Evolutionary conservation across 2,329 filamentous ascomycete genomes (phyloP).

Genomic region (Alternaria ventricosa): DNA sequence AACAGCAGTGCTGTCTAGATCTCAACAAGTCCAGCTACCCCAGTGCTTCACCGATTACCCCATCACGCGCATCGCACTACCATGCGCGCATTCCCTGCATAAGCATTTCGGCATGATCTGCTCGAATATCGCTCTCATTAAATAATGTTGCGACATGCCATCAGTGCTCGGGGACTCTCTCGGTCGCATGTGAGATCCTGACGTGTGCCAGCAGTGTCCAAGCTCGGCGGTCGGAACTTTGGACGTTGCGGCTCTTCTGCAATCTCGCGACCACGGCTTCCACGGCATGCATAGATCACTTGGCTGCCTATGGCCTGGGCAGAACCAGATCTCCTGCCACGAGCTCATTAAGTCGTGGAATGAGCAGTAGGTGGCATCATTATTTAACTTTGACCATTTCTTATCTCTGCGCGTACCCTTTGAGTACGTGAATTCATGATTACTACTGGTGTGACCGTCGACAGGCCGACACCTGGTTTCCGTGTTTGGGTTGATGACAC

Average conservation of each 20-base stretch:
- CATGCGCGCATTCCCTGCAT: background rate
- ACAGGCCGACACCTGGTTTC: background rate
- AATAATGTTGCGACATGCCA: background rate
- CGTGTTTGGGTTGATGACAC: constrained; percentile 4
- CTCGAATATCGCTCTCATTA: background rate
- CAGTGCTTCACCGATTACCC: background rate
- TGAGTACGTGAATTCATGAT: background rate
- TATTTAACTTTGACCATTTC: background rate
- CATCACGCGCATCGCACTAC: background rate
- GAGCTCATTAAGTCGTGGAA: background rate
- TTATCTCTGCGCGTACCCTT: background rate
- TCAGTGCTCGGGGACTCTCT: background rate
- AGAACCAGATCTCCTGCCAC: background rate
- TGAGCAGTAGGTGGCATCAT: background rate
- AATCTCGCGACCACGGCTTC: background rate
- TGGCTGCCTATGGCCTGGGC: background rate
- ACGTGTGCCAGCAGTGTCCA: background rate
- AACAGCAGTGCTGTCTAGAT: background rate
- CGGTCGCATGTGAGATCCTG: background rate
- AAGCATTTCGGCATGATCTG: background rate
- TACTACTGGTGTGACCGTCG: background rate
- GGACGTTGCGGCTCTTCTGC: background rate
- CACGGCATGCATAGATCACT: background rate
- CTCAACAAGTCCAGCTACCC: background rate
- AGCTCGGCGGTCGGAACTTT: background rate